Evolutionary conservation across 1,284 basidiomycete species (phyloP), one percentile per base, ranked within the genome.

Genomic region (Albatrellus sp.): DNA sequence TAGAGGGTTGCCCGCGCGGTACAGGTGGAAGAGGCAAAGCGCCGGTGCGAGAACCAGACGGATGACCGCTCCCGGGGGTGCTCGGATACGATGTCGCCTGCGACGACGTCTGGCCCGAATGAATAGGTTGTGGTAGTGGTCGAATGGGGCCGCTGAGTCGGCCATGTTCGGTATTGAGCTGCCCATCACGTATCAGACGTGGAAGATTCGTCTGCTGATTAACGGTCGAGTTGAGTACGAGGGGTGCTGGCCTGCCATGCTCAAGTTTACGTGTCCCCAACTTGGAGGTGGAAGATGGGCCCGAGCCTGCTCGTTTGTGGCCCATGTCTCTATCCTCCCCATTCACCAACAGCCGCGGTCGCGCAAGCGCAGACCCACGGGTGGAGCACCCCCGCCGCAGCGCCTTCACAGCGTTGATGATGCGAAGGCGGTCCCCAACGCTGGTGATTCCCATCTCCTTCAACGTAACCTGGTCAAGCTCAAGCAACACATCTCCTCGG

Each of bases 361-460:
- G 29, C 28, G 29, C 28, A 12, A 29, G 51, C 16, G 31, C 7
- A 11, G 41, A 2, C 9, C 44, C 38, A 28, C 45, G 46, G 13
- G 37, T 52, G 14, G 68, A 68, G 51, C 75, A 77, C 52, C 55
- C 64, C 48, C 77, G 73, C 30, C 90, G 70, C 5, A 97, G 69
- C 8, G 68, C 62, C 57, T 90, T 91, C 50, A 97, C 84, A 0
- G 80, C 92, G 46, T 80, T 84, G 13, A 89, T 57, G 43, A 97
- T 83, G 56, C 89, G 77, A 13, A 96, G 78, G 42, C 90, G 68
- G 60, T 97, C 92, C 5, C 93, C 93, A 36, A 97, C 82, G 60
- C 84, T 90, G 38, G 69, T 58, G 28, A 97, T 76, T 28, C 86
- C 86, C 75, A 96, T 87, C 63, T 96, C 92, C 60, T 83, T 89